A percentile compares a stretch with the other conserved stretches of the same genome.
These are phyloP conservation scores for Fonsecaea pugnacius DNA, from an alignment of 2,329 filamentous ascomycete genomes.

Conservation along the genomic window DNA sequence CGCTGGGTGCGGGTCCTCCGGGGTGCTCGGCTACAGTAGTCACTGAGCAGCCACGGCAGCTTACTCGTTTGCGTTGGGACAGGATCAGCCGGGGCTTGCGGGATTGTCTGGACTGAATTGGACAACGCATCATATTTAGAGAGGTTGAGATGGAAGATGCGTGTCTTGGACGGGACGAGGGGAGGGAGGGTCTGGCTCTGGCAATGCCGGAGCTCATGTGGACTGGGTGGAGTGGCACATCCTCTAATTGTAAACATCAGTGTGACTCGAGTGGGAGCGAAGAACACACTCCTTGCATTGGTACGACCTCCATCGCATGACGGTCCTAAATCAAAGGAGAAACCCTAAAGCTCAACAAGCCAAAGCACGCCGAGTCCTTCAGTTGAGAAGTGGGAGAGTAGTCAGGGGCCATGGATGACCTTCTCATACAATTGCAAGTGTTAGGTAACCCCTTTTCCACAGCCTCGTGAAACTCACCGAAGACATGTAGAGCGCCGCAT, in stretches of 20 bases:
- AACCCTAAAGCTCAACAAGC: conserved; percentile 82
- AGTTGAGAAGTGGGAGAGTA: not conserved
- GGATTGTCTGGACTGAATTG: too few species aligned
- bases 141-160: too few species aligned
- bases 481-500: not conserved
- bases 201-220: too few species aligned
- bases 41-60: conserved; percentile 81
- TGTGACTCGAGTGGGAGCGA: too few species aligned
- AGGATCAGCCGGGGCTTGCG: not conserved
- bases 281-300: too few species aligned
- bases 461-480: not conserved
- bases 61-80: conserved; percentile 62
- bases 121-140: too few species aligned
- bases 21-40: conserved; percentile 48
- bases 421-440: not conserved
- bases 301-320: not conserved
- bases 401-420: not conserved
- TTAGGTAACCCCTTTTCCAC: not conserved
- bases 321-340: conserved; percentile 53
- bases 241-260: too few species aligned
- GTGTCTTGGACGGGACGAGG: too few species aligned
- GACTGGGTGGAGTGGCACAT: too few species aligned
- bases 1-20: not conserved
- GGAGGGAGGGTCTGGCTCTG: too few species aligned
- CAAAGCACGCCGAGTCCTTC: conserved; percentile 72